These are phyloP conservation scores for Alternaria ventricosa DNA, from an alignment of 2,329 filamentous ascomycete species.

Conservation along the genomic window DNA sequence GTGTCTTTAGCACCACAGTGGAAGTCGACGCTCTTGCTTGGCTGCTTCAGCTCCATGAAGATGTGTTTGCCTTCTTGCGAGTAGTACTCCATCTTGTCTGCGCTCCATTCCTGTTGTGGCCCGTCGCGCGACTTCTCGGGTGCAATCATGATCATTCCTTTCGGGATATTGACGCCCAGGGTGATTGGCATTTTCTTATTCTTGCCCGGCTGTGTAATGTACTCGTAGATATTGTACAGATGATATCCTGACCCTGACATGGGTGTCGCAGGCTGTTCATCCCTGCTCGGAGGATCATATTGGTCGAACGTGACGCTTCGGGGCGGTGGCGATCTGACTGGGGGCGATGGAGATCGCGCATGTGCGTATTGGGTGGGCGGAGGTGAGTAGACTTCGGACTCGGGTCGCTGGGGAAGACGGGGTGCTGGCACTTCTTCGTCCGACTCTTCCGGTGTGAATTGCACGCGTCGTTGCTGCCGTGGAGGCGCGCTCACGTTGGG, in stretches of 20 bases:
- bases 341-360: constrained; percentile 49
- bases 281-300: constrained; percentile 48
- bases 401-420: constrained; percentile 66
- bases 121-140: constrained; percentile 85
- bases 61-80: constrained; percentile 98
- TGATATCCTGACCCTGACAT: constrained; percentile 81
- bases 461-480: constrained; percentile 57
- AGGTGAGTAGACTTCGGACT: constrained; percentile 62
- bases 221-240: constrained; percentile 96
- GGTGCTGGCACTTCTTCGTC: constrained; percentile 69
- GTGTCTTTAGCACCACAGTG: constrained; percentile 98
- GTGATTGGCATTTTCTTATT: constrained; percentile 99
- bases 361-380: constrained; percentile 52
- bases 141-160: constrained; percentile 87
- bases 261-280: constrained; percentile 48
- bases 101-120: constrained; percentile 88
- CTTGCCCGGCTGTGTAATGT: constrained; percentile 96
- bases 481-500: constrained; percentile 58
- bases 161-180: constrained; percentile 87
- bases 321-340: constrained; percentile 47
- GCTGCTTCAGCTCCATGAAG: constrained; percentile 89
- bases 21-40: constrained; percentile 94
- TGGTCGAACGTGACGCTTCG: constrained; percentile 48
- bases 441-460: constrained; percentile 70
- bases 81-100: constrained; percentile 95